A percentile compares a stretch with the other conserved stretches of the same genome.
These are phyloP conservation scores for Colletotrichum tropicicola DNA, from an alignment of 2,329 filamentous ascomycete genomes.

Conservation along the genomic window DNA sequence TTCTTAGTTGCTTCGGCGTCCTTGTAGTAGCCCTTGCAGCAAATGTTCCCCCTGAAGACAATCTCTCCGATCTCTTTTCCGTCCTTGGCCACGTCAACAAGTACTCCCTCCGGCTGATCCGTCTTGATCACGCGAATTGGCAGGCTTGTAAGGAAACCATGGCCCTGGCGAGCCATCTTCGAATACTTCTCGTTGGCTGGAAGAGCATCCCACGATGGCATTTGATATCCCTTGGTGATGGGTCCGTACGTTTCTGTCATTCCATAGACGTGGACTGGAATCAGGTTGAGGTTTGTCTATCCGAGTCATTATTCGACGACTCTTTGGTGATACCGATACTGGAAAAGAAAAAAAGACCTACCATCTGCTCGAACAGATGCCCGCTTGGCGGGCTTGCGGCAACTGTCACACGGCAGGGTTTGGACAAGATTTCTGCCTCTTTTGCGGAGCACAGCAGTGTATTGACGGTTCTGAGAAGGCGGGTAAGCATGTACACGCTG, in stretches of 20 bases:
- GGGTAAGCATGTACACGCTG: background rate
- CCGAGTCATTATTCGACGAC: background rate
- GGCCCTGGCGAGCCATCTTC: constrained; percentile 92
- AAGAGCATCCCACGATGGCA: constrained; percentile 85
- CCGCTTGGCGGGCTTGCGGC: constrained; percentile 91
- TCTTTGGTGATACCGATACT: background rate
- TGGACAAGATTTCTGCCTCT: constrained; percentile 72
- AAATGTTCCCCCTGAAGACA: constrained; percentile 91
- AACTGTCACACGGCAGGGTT: constrained; percentile 84
- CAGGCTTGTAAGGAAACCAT: constrained; percentile 86
- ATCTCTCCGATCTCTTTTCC: constrained; percentile 85
- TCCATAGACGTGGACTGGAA: constrained; percentile 94
- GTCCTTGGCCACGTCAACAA: constrained; percentile 74
- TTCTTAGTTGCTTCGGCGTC: constrained; percentile 86
- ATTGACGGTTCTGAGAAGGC: constrained; percentile 74
- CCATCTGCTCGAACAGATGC: constrained; percentile 95
- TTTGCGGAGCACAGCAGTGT: constrained; percentile 86
- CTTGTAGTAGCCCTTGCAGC: constrained; percentile 90
- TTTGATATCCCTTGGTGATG: constrained; percentile 90
- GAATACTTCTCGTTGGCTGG: constrained; percentile 81
- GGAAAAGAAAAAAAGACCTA: constrained; percentile 37
- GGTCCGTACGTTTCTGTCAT: constrained; percentile 91
- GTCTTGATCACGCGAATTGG: constrained; percentile 85
- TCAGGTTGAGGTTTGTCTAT: constrained; percentile 74
- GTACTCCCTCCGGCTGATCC: constrained; percentile 71